Percentiles rank a stretch among this genome's conserved stretches.
phyloP scores from a whole-genome alignment of 768 basidiomycete species.

The Rickenella mellea region DNA sequence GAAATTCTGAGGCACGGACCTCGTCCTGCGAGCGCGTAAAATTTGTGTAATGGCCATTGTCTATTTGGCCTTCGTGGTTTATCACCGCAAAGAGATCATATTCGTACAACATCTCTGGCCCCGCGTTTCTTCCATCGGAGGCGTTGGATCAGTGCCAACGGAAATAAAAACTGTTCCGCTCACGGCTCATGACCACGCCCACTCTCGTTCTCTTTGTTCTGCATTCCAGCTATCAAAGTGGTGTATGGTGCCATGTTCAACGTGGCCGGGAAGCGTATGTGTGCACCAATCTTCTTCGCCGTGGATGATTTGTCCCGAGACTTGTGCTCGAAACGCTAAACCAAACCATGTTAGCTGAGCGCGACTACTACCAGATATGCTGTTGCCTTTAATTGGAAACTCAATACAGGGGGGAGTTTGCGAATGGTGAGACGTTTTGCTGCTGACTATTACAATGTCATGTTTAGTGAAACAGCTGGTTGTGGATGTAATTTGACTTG shows the following conservation, averaged over 20 bases:
- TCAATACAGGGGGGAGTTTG: constrained; percentile 80
- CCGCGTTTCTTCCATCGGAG: constrained; percentile 28
- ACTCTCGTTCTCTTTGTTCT: constrained; percentile 19
- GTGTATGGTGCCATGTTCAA: constrained; percentile 89
- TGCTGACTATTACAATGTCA: constrained; percentile 21
- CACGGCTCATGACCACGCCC: background rate
- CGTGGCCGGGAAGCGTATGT: constrained; percentile 71
- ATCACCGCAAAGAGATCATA: constrained; percentile 92
- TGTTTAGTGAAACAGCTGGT: background rate
- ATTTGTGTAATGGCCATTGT: constrained; percentile 92
- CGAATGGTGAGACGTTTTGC: constrained; percentile 80
- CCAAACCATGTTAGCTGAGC: background rate
- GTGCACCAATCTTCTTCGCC: constrained; percentile 78
- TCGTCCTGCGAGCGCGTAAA: constrained; percentile 80
- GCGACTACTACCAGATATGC: background rate
- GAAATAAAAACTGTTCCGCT: background rate
- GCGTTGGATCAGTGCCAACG: background rate
- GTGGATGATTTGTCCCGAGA: constrained; percentile 52
- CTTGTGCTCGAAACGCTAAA: constrained; percentile 87
- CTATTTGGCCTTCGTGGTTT: constrained; percentile 88
- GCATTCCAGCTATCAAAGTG: constrained; percentile 43
- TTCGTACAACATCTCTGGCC: constrained; percentile 65
- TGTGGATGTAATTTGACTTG: constrained; percentile 24
- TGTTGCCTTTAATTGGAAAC: constrained; percentile 93
- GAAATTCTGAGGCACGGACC: constrained; percentile 32